Conservation (phyloP, 2,329 filamentous ascomycete species). For the Bipolaris cookei region DNA sequence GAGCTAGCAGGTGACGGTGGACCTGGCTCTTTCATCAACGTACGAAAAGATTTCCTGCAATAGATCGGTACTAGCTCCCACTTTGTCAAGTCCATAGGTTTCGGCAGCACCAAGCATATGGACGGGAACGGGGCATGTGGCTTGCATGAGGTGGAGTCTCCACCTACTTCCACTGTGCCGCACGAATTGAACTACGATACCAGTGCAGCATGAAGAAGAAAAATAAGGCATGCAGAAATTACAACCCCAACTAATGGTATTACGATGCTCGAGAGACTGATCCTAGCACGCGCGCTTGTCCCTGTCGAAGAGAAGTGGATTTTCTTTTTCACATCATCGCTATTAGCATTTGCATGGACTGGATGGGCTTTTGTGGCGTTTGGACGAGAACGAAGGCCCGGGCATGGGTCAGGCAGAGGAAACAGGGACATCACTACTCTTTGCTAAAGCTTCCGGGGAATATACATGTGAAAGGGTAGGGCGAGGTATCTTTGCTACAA, state of each 20-base stretch:
- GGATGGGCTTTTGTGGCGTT: background rate
- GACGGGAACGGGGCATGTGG: background rate
- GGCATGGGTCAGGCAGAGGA: background rate
- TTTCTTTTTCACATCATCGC: background rate
- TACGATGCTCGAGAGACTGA: no score
- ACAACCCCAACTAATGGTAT: no score
- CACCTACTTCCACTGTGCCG: no score
- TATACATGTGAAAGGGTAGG: background rate
- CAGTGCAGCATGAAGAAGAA: background rate
- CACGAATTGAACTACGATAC: background rate
- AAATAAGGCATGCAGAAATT: background rate
- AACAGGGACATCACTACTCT: conserved; percentile 4
- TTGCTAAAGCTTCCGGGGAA: background rate
- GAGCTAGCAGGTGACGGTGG: conserved; percentile 81
- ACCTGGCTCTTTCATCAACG: conserved; percentile 81
- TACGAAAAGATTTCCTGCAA: conserved; percentile 50
- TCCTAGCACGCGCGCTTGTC: no score
- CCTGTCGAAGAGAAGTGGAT: background rate
- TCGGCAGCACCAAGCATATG: background rate
- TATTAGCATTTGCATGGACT: conserved; percentile 4
- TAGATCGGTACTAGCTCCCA: conserved; percentile 16
- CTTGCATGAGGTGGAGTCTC: background rate
- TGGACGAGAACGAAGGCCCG: background rate
- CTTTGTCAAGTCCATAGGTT: no score
- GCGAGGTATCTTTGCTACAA: background rate